Percentiles rank a stretch among this genome's conserved stretches.
Conservation (phyloP, 73 alveolate genomes). For the Paramecium primaurelia region DNA sequence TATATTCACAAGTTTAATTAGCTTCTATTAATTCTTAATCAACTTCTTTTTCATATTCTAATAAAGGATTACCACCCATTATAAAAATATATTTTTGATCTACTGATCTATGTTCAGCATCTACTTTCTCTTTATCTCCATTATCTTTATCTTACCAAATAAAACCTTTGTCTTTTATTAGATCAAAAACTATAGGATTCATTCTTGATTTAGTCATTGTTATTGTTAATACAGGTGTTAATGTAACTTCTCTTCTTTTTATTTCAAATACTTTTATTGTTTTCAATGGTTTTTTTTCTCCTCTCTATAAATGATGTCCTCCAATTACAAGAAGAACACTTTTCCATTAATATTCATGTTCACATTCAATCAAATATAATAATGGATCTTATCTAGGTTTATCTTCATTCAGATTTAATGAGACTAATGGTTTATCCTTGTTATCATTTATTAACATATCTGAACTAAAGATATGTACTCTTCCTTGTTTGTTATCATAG, state of each 20-base stretch:
- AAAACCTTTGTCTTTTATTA: not conserved
- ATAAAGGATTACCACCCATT: conserved; percentile 47
- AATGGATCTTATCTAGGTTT: conserved; percentile 41
- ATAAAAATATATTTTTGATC: not conserved
- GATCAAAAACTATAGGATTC: conserved; percentile 27
- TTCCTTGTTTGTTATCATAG: conserved; percentile 17
- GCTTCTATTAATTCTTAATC: conserved; percentile 12
- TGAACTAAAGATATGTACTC: not conserved
- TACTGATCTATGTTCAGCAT: not conserved
- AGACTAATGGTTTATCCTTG: conserved; percentile 32
- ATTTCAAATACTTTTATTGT: conserved; percentile 39
- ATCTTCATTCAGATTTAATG: conserved; percentile 27
- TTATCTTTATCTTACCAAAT: not conserved
- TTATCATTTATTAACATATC: conserved; percentile 25
- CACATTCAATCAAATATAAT: conserved; percentile 19
- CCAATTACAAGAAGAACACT: conserved; percentile 32
- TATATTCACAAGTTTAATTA: conserved; percentile 38
- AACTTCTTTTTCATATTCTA: not conserved
- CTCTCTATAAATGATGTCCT: conserved; percentile 23
- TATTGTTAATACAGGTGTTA: conserved; percentile 11
- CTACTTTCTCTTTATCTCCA: not conserved
- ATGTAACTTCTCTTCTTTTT: conserved; percentile 41
- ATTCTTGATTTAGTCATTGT: conserved; percentile 16
- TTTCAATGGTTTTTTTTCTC: not conserved
- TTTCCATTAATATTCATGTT: conserved; percentile 46